Evolutionary conservation across 768 basidiomycete species (phyloP).

Genomic region (Tricholoma sp.): DNA sequence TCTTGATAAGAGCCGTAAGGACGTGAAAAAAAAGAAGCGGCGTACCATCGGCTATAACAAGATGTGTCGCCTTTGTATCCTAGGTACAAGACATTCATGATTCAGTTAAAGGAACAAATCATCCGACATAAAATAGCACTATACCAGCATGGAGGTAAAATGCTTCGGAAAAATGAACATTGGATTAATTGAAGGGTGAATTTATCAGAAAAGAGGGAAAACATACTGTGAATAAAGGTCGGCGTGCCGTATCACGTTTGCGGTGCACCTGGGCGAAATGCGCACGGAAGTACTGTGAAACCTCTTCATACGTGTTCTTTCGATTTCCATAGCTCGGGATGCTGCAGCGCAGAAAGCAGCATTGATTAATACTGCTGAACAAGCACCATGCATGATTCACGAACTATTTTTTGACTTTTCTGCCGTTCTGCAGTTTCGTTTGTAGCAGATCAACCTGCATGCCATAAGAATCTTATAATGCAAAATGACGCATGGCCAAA

Average conservation of each 20-base stretch:
- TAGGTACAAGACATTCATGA: conserved; percentile 17
- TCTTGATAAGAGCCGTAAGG: not conserved
- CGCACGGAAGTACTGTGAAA: conserved; percentile 78
- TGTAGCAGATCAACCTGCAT: conserved; percentile 66
- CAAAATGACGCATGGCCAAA: not conserved
- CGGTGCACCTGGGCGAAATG: conserved; percentile 79
- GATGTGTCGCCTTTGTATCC: conserved; percentile 62
- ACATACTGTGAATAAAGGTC: conserved; percentile 69
- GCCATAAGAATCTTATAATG: conserved; percentile 4
- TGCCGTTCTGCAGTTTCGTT: conserved; percentile 61
- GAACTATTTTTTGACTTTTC: conserved; percentile 75
- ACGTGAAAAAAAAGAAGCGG: conserved; percentile 5
- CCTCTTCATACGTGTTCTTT: conserved; percentile 69
- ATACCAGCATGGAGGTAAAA: conserved; percentile 64
- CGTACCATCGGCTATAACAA: conserved; percentile 56
- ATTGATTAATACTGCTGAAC: not conserved
- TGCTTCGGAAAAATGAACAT: conserved; percentile 34
- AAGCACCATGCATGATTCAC: conserved; percentile 15
- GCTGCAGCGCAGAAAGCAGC: conserved; percentile 26
- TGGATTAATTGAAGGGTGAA: not conserved
- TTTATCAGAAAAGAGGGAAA: conserved; percentile 7
- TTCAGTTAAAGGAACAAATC: not conserved
- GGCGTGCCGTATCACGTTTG: conserved; percentile 66
- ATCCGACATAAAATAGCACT: not conserved
- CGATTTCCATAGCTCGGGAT: conserved; percentile 77